Evolutionary conservation across 306 rosid species (phyloP).

Genomic region (Oxytropis ochrocephala): DNA sequence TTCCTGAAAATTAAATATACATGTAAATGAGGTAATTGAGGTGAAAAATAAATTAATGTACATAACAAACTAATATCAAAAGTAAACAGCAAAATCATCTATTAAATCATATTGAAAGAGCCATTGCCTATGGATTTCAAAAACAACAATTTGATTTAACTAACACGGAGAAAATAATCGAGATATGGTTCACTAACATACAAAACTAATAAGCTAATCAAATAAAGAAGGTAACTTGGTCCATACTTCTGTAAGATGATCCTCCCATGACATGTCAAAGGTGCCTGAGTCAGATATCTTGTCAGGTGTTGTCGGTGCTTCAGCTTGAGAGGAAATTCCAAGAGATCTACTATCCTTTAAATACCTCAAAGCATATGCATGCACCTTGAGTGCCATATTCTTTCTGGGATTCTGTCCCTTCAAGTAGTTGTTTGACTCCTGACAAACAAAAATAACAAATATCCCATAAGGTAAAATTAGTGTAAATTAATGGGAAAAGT

Average conservation of each 20-base stretch:
- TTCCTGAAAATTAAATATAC: constrained; percentile 58
- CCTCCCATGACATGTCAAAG: constrained; percentile 71
- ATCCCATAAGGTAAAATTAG: background rate
- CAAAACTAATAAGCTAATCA: constrained; percentile 14
- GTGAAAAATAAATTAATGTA: background rate
- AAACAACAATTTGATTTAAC: background rate
- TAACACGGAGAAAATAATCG: background rate
- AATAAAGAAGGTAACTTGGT: constrained; percentile 21
- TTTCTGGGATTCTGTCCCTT: constrained; percentile 34
- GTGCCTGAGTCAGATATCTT: constrained; percentile 60
- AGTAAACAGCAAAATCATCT: constrained; percentile 7
- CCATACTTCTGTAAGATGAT: constrained; percentile 78
- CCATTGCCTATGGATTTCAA: constrained; percentile 3
- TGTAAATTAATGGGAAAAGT: background rate
- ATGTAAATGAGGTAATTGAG: background rate
- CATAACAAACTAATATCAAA: background rate
- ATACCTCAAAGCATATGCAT: constrained; percentile 70
- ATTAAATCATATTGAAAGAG: background rate
- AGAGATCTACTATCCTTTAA: constrained; percentile 50
- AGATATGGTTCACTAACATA: background rate
- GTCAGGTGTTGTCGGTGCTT: constrained; percentile 80
- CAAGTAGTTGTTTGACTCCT: constrained; percentile 53
- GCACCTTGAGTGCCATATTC: constrained; percentile 36
- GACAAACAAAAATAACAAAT: constrained; percentile 28
- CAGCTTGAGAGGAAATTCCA: constrained; percentile 50